These are phyloP conservation scores for Aspergillus cristatus DNA, from an alignment of 495 filamentous ascomycete species.

Conservation along the genomic window DNA sequence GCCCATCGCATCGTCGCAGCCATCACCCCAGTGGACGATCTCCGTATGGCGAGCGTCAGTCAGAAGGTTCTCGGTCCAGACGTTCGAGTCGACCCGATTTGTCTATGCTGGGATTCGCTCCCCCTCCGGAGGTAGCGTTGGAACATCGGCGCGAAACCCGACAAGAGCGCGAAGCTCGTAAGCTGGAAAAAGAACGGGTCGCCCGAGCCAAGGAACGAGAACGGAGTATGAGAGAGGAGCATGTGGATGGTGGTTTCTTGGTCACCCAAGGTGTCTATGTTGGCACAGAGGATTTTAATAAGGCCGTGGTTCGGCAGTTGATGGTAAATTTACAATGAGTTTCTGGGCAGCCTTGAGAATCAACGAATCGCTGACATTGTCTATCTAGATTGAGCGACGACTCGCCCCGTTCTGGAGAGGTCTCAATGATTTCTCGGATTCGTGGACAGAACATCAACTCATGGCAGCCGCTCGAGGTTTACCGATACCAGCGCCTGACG, in stretches of 20 bases:
- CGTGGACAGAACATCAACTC: constrained; percentile 90
- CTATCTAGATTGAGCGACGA: constrained; percentile 71
- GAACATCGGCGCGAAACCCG: constrained; percentile 72
- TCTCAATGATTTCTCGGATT: constrained; percentile 75
- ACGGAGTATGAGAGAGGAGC: constrained; percentile 84
- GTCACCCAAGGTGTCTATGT: constrained; percentile 93
- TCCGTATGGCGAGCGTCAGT: constrained; percentile 26
- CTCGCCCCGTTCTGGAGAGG: constrained; percentile 94
- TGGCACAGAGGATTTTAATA: constrained; percentile 87
- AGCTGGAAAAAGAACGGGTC: constrained; percentile 68
- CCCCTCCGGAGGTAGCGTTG: constrained; percentile 26
- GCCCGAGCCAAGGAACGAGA: constrained; percentile 74
- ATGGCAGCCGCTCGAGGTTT: constrained; percentile 83
- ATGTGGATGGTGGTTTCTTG: constrained; percentile 88
- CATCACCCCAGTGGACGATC: constrained; percentile 24
- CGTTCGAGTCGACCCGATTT: constrained; percentile 48
- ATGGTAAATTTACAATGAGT: constrained; percentile 68
- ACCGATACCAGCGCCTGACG: constrained; percentile 73
- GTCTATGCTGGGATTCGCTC: constrained; percentile 45
- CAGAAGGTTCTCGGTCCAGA: constrained; percentile 32
- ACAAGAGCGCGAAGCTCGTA: constrained; percentile 82
- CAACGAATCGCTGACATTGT: constrained; percentile 7
- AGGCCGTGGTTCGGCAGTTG: constrained; percentile 78
- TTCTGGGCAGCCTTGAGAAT: too few species aligned
- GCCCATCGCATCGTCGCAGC: constrained; percentile 22